phyloP scores from a whole-genome alignment of 2,329 filamentous ascomycete genomes.

The Paramyrothecium sp. region DNA sequence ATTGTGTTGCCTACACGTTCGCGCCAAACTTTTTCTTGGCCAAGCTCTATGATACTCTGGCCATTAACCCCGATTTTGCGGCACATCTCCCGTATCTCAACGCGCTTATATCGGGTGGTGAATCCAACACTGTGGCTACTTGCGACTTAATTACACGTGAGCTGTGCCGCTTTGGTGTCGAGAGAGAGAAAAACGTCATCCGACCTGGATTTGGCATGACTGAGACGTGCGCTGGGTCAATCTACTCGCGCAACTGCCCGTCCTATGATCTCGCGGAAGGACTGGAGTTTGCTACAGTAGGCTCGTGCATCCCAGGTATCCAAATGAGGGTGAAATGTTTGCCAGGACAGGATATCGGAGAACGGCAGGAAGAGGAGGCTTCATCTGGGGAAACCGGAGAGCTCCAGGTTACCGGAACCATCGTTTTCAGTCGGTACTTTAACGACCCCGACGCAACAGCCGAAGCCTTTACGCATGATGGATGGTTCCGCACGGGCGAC shows the following conservation, averaged over 20 bases:
- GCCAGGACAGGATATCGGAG: neutral
- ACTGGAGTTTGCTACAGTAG: constrained; percentile 34
- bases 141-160: constrained; percentile 22
- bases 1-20: constrained; percentile 42
- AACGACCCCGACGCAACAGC: constrained; percentile 54
- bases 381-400: constrained; percentile 37
- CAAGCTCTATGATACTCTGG: constrained; percentile 13
- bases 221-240: constrained; percentile 50
- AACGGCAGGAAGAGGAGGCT: neutral
- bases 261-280: constrained; percentile 30
- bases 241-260: constrained; percentile 41
- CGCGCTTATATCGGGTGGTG: constrained; percentile 40
- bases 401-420: constrained; percentile 56
- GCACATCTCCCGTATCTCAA: constrained; percentile 22
- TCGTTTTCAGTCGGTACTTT: constrained; percentile 66
- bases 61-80: neutral
- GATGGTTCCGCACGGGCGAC: constrained; percentile 43
- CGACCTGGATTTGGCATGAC: constrained; percentile 47
- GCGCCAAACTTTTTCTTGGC: constrained; percentile 37
- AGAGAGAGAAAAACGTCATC: constrained; percentile 26
- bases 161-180: constrained; percentile 28
- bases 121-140: constrained; percentile 38
- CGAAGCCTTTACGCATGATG: constrained; percentile 51
- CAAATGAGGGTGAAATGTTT: constrained; percentile 33
- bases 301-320: constrained; percentile 34